Evolutionary conservation across 2,329 filamentous ascomycete genomes (phyloP), one percentile per base, ranked within the genome.

Genomic region (Aspergillus clavatus): DNA sequence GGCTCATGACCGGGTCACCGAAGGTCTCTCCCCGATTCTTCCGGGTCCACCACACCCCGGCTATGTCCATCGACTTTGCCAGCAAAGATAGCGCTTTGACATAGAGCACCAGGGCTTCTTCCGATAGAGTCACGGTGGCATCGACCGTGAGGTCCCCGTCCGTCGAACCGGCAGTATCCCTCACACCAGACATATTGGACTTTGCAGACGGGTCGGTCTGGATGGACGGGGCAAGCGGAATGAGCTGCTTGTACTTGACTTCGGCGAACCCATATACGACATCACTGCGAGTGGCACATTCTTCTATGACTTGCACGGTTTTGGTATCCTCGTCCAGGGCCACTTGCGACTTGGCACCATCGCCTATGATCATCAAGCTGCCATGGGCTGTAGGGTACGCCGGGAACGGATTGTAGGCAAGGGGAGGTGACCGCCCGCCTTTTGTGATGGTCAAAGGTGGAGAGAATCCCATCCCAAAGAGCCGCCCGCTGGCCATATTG

Each of bases 191-290:
- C 45, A 42, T 55, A 56, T 37, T 60, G 33, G 53, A 52, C 39
- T 59, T 62, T 7, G 55, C 55, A 5, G 61, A 42, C 3, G 53
- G 48, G 31, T 72, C 67, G 5, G 62, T 55, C 24, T 70, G 68
- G 18, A 64, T 63, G 3, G 87, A 91, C 1, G 91, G 93, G 1
- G 88, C 83, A 36, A 93, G 73, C 3, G 93, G 93, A 40, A 96
- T 81, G n/a, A 98, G 78, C 67, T 98, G 93, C 68, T 94, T 93
- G 70, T 94, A 96, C 69, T 98, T 98, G 62, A 98, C 91, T 70
- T 98, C 91, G 5, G 93, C 93, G 68, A 98, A 97, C 3, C 91
- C 90, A 65, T 90, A 98, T 2, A 98, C 90, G 37, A 96, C 93
- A 65, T 98, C 90, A 62, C 90, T 96, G 29, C 90, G 80, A 24